These are phyloP conservation scores for Silene noctiflora DNA, from an alignment of 179 eudicot species.

Conservation along the genomic window DNA sequence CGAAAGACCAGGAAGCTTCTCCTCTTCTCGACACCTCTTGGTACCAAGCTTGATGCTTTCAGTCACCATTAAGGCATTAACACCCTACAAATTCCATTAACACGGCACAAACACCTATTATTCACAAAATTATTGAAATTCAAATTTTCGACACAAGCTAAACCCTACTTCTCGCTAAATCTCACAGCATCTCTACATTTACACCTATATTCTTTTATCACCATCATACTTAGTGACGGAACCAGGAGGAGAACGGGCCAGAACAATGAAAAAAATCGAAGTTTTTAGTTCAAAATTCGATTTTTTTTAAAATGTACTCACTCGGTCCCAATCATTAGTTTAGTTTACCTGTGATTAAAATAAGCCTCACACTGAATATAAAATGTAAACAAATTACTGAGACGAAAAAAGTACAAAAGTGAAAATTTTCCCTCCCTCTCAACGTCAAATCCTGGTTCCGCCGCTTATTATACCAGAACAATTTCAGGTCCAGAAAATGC, in stretches of 20 bases:
- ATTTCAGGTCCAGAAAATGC: too few species aligned
- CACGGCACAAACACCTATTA: neutral
- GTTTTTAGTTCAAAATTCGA: too few species aligned
- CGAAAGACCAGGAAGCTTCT: constrained; percentile 37
- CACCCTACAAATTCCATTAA: constrained; percentile 18
- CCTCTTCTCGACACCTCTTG: constrained; percentile 3
- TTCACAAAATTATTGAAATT: neutral
- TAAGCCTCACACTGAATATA: too few species aligned
- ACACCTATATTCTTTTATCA: neutral
- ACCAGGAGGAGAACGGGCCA: too few species aligned
- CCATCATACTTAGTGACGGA: neutral
- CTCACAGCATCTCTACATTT: neutral
- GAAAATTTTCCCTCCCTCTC: neutral
- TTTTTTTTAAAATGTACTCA: too few species aligned
- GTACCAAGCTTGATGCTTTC: constrained; percentile 9
- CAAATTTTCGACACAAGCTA: neutral
- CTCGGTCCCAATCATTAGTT: too few species aligned
- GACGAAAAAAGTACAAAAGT: neutral
- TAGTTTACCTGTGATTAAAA: too few species aligned
- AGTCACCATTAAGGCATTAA: constrained; percentile 21
- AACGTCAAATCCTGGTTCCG: too few species aligned
- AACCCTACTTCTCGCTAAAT: neutral
- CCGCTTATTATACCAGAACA: too few species aligned
- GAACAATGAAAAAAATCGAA: too few species aligned
- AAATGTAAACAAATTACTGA: neutral